Base-by-base conservation (phyloP, 2,329 filamentous ascomycete species). In the Xylaria sp. region DNA sequence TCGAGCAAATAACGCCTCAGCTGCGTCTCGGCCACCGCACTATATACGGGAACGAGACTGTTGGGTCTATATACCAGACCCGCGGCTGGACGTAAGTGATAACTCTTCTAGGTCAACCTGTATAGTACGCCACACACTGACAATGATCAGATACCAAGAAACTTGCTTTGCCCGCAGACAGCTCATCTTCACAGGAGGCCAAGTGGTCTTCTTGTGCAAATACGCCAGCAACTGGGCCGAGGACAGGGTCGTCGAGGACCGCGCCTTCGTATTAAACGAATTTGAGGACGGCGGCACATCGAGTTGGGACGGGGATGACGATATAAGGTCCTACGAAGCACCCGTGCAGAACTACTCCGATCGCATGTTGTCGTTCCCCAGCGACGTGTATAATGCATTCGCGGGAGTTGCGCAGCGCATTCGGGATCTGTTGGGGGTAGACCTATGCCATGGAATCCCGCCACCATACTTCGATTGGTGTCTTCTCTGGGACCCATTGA, bases 391-490 rank as follows among this genome's bases (percentile, higher is more conserved):
- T 43, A 52, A 52, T 2, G 58, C 58, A 0, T 60, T 60, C 7
- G 58, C 58, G 5, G 58, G 58, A 9, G 45, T 50, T 43, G 33
- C 51, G 37, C 58, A 60, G 51, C 58, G 58, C 51, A 37, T 60
- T 11, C 58, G 58, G 3, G 58, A 60, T 3, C 51, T 60, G 0
- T 15, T 60, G 5, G 2, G 19, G 5, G 38, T 21, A 2, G 58
- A 60, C 14, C 51, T 60, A 2, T 60, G 58, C 51, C 58, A 60
- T 21, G 58, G 58, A 12, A 43, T 60, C n/a, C 58, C 58, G 28
- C 51, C 58, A 37, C 58, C 35, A 5, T 60, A 60, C 43, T 60
- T 60, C 28, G 58, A 60, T 51, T 60, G 58, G 58, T 60, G 58
- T 15, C 37, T 60, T 5, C 51, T 60, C 15, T 60, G 58, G 58